Evolutionary conservation across 148 eudicot genomes (phyloP).

Genomic region (Cornus suecica): DNA sequence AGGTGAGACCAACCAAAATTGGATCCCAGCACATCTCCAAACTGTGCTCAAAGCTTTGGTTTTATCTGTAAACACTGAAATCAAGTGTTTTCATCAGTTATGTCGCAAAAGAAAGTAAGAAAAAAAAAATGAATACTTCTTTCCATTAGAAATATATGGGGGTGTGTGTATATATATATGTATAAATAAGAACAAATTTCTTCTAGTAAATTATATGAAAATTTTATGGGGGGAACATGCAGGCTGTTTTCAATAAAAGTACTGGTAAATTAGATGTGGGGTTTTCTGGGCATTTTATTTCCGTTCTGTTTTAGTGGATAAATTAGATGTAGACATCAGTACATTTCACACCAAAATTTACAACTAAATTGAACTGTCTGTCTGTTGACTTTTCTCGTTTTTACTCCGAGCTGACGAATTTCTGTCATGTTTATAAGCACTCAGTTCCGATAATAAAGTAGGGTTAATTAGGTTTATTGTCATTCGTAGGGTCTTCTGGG

Average conservation of each 20-base stretch:
- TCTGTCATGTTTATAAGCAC: neutral
- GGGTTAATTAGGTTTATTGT: neutral
- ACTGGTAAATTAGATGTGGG: constrained; percentile 2
- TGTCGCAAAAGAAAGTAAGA: neutral
- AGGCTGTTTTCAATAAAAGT: neutral
- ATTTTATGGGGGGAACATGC: neutral
- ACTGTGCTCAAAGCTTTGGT: neutral
- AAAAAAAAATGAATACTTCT: no score
- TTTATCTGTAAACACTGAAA: neutral
- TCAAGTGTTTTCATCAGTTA: neutral
- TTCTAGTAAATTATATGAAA: neutral
- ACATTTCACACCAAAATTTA: neutral
- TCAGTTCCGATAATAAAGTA: neutral
- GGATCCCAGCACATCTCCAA: neutral
- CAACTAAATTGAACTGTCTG: neutral
- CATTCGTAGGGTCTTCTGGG: neutral
- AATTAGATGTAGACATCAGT: neutral
- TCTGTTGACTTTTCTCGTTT: neutral
- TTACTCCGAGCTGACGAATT: neutral
- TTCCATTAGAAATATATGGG: neutral
- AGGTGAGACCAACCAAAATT: neutral
- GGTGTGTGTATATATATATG: no score
- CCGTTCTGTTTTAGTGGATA: no score
- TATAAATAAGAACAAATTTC: neutral
- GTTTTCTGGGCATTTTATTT: neutral